Evolutionary conservation across 495 filamentous ascomycete species (phyloP), one percentile per base, ranked within the genome.

Genomic region (Haplographium delicatum): DNA sequence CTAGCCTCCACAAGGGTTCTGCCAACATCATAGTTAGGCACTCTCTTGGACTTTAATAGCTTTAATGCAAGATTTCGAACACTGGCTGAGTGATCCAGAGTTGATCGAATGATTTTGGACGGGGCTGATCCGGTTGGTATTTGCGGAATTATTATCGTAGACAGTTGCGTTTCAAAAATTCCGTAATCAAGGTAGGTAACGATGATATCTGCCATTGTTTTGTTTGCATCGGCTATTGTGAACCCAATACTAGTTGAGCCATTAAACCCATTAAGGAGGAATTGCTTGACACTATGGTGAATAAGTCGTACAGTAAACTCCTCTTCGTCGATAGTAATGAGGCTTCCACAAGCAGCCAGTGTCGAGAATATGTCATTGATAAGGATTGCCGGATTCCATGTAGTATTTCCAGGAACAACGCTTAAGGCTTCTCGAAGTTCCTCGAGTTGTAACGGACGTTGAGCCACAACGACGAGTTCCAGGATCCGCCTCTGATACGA

Each of bases 261-360:
- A 22, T 49, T 37, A 37, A 49, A 52, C 9, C 54, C 45, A 45
- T 51, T 54, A 28, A 75, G 60, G 25, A 75, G 54, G 50, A 68
- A 73, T 50, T 74, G 65, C 51, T 62, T 66, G 41, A 74, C 61
- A 50, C 68, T 74, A 35, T 68, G 64, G 52, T 75, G 71, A 26
- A 72, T 57, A 15, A 73, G 51, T 44, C 65, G 58, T 22, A 70
- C 55, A 2, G 70, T 68, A 4, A 54, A 45, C 11, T 67, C 61
- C 47, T 75, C 71, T 62, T 75, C 70, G 38, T 75, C 71, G 26
- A 75, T 55, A 15, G 50, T 61, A 24, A 75, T 26, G 16, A 75
- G 68, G 47, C 69, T 62, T 53, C 68, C 70, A 49, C 71, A 75
- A 48, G 60, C 66, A 42, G 54, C 39, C 25, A 72, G 54, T 50